A percentile compares a stretch with the other conserved stretches of the same genome.
Evolutionary conservation across 805 yeast species (phyloP).

Genomic region (Starmerella davenportii): DNA sequence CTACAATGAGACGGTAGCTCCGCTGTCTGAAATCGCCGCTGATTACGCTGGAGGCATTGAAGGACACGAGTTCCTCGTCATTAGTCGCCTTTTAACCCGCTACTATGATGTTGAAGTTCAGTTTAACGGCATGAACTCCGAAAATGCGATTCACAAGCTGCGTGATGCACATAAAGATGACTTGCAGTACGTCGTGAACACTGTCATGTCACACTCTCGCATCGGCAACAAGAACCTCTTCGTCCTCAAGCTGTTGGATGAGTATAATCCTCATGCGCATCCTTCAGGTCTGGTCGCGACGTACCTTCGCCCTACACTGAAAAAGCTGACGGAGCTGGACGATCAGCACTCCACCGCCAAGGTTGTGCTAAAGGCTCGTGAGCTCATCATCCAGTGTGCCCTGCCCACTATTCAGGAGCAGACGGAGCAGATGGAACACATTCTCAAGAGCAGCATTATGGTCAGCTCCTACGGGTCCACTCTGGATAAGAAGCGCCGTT

Average conservation of each 20-base stretch:
- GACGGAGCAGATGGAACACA: conserved; percentile 93
- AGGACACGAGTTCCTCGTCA: conserved; percentile 66
- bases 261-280: conserved; percentile 64
- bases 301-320: conserved; percentile 52
- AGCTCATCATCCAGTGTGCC: conserved; percentile 88
- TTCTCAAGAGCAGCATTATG: conserved; percentile 76
- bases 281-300: conserved; percentile 51
- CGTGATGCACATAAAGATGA: conserved; percentile 77
- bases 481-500: conserved; percentile 32
- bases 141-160: conserved; percentile 67
- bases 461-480: conserved; percentile 60
- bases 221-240: conserved; percentile 86
- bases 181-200: conserved; percentile 49
- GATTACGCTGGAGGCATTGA: conserved; percentile 58
- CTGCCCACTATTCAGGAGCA: conserved; percentile 91
- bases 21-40: conserved; percentile 51
- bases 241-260: conserved; percentile 64
- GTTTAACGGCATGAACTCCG: conserved; percentile 39
- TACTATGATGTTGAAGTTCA: conserved; percentile 63
- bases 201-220: conserved; percentile 76
- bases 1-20: conserved; percentile 45
- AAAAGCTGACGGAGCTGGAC: conserved; percentile 70
- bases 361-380: conserved; percentile 89
- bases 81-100: conserved; percentile 49
- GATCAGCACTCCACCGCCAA: conserved; percentile 69